phyloP scores from a whole-genome alignment of 2,329 filamentous ascomycete species.

The Aspergillus sp. region DNA sequence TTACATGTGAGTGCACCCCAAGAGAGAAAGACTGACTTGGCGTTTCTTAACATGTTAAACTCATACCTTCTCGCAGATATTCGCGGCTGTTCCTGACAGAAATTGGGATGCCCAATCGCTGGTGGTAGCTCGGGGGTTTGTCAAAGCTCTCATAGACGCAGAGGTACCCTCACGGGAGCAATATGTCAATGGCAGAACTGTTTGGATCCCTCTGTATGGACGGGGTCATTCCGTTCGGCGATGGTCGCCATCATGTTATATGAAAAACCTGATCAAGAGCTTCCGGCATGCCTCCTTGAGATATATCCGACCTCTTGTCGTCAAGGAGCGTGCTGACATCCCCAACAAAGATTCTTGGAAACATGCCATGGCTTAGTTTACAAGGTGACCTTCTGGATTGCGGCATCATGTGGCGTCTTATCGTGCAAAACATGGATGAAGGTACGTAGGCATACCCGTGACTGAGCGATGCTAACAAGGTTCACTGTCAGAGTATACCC shows the following conservation, averaged over 20 bases:
- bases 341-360: neutral
- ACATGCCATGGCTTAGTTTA: neutral
- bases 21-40: too few relatives aligned
- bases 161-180: neutral
- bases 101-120: neutral
- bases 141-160: neutral
- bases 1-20: conserved; percentile 1
- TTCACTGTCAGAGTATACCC: neutral
- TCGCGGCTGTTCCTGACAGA: neutral
- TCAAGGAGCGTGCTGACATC: neutral
- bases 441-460: neutral
- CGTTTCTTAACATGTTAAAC: too few relatives aligned
- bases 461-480: neutral
- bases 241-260: too few relatives aligned
- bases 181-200: neutral
- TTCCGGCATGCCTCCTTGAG: neutral
- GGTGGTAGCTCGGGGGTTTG: neutral
- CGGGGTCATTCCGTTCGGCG: neutral
- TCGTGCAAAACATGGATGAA: neutral
- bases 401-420: neutral
- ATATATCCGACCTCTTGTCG: neutral
- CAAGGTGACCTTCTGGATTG: neutral
- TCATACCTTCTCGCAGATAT: neutral
- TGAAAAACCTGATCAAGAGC: neutral
- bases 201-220: neutral